phyloP scores from a whole-genome alignment of 768 basidiomycete genomes.

The Paxillus involutus region DNA sequence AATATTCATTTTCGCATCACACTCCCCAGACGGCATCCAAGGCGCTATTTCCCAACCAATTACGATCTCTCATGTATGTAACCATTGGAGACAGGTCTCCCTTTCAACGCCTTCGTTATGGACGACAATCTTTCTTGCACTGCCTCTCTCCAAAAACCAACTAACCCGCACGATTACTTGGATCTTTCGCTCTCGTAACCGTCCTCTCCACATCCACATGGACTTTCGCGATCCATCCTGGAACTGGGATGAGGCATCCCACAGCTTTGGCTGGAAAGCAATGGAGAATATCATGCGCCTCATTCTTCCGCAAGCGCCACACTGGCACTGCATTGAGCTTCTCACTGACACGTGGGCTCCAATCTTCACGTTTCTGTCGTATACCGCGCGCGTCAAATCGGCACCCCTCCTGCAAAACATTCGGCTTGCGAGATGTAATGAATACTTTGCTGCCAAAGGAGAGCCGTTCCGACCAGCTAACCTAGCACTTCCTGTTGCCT shows the following conservation, averaged over 20 bases:
- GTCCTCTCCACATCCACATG: conserved; percentile 50
- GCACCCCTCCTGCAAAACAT: conserved; percentile 41
- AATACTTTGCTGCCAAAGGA: conserved; percentile 48
- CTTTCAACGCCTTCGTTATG: conserved; percentile 48
- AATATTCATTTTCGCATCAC: conserved; percentile 34
- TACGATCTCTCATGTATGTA: conserved; percentile 48
- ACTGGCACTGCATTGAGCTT: conserved; percentile 52
- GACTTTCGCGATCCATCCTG: conserved; percentile 60
- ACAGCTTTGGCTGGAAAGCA: conserved; percentile 40
- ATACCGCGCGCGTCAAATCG: conserved; percentile 32
- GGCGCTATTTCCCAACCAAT: conserved; percentile 30
- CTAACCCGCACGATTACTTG: conserved; percentile 37
- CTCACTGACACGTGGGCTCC: conserved; percentile 62
- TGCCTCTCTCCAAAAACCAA: conserved; percentile 40
- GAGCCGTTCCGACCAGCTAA: conserved; percentile 44
- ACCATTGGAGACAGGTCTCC: conserved; percentile 49
- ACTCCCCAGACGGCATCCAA: conserved; percentile 24
- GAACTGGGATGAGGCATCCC: conserved; percentile 50
- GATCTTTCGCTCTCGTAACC: conserved; percentile 44
- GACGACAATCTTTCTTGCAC: conserved; percentile 47
- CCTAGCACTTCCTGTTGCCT: conserved; percentile 38
- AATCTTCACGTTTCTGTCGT: conserved; percentile 50
- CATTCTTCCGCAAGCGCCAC: conserved; percentile 42
- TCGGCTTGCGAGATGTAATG: conserved; percentile 55
- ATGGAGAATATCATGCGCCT: conserved; percentile 48